phyloP scores from a whole-genome alignment of 2,329 filamentous ascomycete species.

The Pseudogymnoascus sp. region DNA sequence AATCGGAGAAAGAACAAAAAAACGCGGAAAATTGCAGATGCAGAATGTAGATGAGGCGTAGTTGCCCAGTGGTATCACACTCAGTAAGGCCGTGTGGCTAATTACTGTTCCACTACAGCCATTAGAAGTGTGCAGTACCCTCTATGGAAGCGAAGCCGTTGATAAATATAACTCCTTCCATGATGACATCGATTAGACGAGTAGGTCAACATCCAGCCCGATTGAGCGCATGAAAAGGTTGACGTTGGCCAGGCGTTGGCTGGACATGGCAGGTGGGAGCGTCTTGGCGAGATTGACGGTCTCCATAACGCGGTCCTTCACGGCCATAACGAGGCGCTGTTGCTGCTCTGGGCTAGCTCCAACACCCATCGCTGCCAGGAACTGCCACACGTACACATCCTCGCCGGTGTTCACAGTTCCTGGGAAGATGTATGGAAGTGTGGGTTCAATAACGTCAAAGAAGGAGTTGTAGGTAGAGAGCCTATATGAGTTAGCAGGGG shows the following conservation, averaged over 20 bases:
- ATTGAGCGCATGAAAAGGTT: slow-evolving; percentile 99
- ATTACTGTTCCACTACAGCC: slow-evolving; percentile 2
- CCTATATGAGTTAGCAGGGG: slow-evolving; percentile 39
- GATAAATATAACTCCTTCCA: slow-evolving; percentile 5
- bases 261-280: slow-evolving; percentile 76
- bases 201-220: slow-evolving; percentile 85
- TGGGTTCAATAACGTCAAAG: slow-evolving; percentile 80
- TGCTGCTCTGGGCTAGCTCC: slow-evolving; percentile 91
- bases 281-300: slow-evolving; percentile 86
- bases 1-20: neutral
- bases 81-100: neutral
- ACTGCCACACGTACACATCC: slow-evolving; percentile 97
- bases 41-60: neutral
- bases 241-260: slow-evolving; percentile 78
- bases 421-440: slow-evolving; percentile 80
- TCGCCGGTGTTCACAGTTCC: slow-evolving; percentile 83
- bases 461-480: slow-evolving; percentile 74
- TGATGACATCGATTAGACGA: slow-evolving; percentile 21
- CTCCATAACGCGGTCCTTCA: slow-evolving; percentile 97
- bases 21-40: neutral
- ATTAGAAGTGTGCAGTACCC: neutral
- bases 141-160: slow-evolving; percentile 4
- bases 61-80: neutral
- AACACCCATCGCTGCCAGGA: slow-evolving; percentile 89
- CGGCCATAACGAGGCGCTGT: slow-evolving; percentile 84